phyloP scores from a whole-genome alignment of 2,329 filamentous ascomycete species.

The Pseudopithomyces chartarum region DNA sequence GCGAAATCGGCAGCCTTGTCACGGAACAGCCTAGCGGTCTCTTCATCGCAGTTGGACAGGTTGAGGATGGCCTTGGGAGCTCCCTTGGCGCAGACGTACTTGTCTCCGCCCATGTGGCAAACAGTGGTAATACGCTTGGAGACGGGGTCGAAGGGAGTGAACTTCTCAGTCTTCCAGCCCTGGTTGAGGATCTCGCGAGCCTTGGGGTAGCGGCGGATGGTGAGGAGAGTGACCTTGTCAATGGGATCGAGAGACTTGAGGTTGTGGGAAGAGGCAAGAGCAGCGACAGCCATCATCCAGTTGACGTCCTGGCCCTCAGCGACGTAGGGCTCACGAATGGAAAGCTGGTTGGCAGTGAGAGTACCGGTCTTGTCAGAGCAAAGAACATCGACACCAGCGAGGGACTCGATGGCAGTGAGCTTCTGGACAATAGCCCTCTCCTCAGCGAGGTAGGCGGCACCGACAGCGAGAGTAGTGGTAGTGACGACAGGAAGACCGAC shows the following conservation, averaged over 20 bases:
- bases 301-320: conserved; percentile 78
- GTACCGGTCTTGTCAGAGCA: conserved; percentile 86
- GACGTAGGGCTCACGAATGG: conserved; percentile 77
- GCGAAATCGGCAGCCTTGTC: conserved; percentile 77
- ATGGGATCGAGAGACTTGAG: conserved; percentile 79
- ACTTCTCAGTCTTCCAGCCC: conserved; percentile 78
- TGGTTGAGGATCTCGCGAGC: conserved; percentile 75
- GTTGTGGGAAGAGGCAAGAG: conserved; percentile 78
- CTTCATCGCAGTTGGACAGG: conserved; percentile 69
- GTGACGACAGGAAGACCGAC: conserved; percentile 80
- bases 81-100: conserved; percentile 76
- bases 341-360: conserved; percentile 75
- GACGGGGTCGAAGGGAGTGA: conserved; percentile 78
- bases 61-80: conserved; percentile 76
- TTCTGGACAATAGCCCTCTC: conserved; percentile 82
- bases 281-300: conserved; percentile 84
- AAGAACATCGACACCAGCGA: conserved; percentile 70
- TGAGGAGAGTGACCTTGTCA: conserved; percentile 78
- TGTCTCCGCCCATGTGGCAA: conserved; percentile 71
- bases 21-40: conserved; percentile 70
- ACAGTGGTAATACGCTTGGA: conserved; percentile 78
- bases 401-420: conserved; percentile 76
- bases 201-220: conserved; percentile 76
- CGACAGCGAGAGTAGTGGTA: conserved; percentile 77
- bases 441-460: conserved; percentile 76